Percentiles rank a stretch among this genome's conserved stretches.
Conservation (phyloP, 1,284 basidiomycete genomes). For the Ceratobasidium sp. region DNA sequence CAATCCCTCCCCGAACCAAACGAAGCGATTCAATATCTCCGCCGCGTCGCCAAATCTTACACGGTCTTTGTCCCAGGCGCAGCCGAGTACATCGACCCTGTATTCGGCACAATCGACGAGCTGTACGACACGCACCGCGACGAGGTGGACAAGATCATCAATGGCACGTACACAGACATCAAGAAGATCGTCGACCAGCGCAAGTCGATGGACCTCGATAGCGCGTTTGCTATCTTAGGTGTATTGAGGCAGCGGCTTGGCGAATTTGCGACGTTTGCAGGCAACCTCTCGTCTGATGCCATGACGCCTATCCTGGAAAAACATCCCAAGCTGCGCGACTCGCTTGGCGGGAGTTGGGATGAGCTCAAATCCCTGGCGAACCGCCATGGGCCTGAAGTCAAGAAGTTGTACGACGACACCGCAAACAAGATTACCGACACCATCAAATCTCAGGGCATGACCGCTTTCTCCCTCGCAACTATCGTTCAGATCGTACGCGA, state of each 20-base stretch:
- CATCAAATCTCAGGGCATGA: constrained; percentile 41
- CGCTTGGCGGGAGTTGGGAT: constrained; percentile 47
- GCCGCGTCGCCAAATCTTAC: constrained; percentile 59
- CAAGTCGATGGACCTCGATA: constrained; percentile 52
- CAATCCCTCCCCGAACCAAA: constrained; percentile 55
- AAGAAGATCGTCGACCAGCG: constrained; percentile 54
- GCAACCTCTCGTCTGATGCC: constrained; percentile 36
- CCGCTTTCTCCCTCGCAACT: constrained; percentile 19
- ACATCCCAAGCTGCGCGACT: constrained; percentile 46
- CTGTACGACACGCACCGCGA: constrained; percentile 59
- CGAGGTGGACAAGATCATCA: constrained; percentile 59
- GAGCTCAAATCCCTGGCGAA: constrained; percentile 42
- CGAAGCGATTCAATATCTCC: constrained; percentile 59
- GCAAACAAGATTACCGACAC: constrained; percentile 37
- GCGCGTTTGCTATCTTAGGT: constrained; percentile 54
- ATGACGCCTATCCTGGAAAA: constrained; percentile 44
- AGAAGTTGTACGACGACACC: constrained; percentile 44
- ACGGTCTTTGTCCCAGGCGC: constrained; percentile 60
- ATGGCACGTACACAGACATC: constrained; percentile 58
- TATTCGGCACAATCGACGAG: constrained; percentile 60
- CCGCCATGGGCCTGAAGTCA: constrained; percentile 33
- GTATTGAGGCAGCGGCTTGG: constrained; percentile 51
- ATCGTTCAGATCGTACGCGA: constrained; percentile 45
- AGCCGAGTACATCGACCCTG: constrained; percentile 58
- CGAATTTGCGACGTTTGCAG: constrained; percentile 42